These are phyloP conservation scores for Pyrus communis DNA, from an alignment of 306 rosid species.

Conservation along the genomic window DNA sequence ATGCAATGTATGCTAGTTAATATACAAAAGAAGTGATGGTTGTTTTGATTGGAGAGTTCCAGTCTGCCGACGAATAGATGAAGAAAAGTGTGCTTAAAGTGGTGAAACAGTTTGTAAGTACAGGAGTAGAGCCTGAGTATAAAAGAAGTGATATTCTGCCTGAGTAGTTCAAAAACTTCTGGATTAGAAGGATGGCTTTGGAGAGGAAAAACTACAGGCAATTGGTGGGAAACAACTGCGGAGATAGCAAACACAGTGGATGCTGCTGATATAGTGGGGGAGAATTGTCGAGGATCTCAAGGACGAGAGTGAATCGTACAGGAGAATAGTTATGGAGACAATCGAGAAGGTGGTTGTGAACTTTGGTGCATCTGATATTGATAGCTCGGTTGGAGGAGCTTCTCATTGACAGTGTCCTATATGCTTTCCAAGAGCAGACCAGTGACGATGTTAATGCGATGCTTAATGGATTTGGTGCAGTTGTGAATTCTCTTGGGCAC, in stretches of 20 bases:
- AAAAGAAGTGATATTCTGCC: conserved; percentile 66
- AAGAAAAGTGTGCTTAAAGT: conserved; percentile 91
- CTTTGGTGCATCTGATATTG: conserved; percentile 83
- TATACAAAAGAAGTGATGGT: conserved; percentile 93
- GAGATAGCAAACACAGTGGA: conserved; percentile 94
- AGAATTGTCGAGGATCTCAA: conserved; percentile 92
- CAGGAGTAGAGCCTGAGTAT: conserved; percentile 89
- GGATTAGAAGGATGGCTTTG: conserved; percentile 98
- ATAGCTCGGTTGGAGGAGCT: conserved; percentile 86
- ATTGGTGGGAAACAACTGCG: conserved; percentile 90
- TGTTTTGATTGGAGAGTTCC: conserved; percentile 81
- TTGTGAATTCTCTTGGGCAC: conserved; percentile 93
- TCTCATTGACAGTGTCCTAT: conserved; percentile 84
- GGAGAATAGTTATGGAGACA: conserved; percentile 98
- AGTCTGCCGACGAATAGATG: conserved; percentile 98
- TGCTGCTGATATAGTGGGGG: conserved; percentile 91
- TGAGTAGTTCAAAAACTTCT: conserved; percentile 77
- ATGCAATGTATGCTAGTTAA: conserved; percentile 81
- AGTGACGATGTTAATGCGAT: conserved; percentile 94
- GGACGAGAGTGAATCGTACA: conserved; percentile 94
- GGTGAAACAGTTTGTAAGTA: conserved; percentile 94
- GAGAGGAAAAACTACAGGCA: conserved; percentile 86
- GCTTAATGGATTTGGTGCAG: conserved; percentile 95
- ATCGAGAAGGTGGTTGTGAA: conserved; percentile 93
- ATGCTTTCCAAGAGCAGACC: conserved; percentile 99